Evolutionary conservation across 768 basidiomycete species (phyloP).

Genomic region (Auricularia sp.): DNA sequence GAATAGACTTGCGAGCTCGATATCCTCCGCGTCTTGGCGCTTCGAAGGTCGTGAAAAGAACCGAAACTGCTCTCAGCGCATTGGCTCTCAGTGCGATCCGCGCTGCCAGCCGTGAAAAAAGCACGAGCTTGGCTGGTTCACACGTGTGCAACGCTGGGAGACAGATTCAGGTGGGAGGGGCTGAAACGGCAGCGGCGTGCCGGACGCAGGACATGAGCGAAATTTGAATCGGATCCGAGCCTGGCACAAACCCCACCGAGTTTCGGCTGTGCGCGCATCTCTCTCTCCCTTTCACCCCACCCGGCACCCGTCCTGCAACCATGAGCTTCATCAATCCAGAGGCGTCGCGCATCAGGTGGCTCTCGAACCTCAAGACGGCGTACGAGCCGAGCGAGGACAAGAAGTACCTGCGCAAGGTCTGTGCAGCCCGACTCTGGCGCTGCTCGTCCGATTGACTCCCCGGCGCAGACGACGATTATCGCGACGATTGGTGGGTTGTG

Average conservation of each 20-base stretch:
- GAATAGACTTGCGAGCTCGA: neutral
- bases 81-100: neutral
- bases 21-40: neutral
- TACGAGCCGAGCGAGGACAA: conserved; percentile 66
- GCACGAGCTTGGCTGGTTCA: neutral
- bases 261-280: neutral
- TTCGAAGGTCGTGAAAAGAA: neutral
- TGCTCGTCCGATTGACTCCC: conserved; percentile 4
- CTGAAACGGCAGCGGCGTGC: neutral
- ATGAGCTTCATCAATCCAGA: neutral
- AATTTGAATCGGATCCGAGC: neutral
- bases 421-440: conserved; percentile 13
- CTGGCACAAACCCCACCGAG: neutral
- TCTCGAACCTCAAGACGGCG: conserved; percentile 66
- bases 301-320: neutral
- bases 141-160: neutral
- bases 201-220: neutral
- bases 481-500: conserved; percentile 79
- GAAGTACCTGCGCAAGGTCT: conserved; percentile 85
- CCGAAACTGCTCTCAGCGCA: neutral
- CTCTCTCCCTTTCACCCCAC: neutral
- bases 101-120: neutral
- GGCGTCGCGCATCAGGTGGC: conserved; percentile 76
- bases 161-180: neutral
- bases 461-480: conserved; percentile 82